These are phyloP conservation scores for Evernia prunastri DNA, from an alignment of 495 filamentous ascomycete species.

Conservation along the genomic window DNA sequence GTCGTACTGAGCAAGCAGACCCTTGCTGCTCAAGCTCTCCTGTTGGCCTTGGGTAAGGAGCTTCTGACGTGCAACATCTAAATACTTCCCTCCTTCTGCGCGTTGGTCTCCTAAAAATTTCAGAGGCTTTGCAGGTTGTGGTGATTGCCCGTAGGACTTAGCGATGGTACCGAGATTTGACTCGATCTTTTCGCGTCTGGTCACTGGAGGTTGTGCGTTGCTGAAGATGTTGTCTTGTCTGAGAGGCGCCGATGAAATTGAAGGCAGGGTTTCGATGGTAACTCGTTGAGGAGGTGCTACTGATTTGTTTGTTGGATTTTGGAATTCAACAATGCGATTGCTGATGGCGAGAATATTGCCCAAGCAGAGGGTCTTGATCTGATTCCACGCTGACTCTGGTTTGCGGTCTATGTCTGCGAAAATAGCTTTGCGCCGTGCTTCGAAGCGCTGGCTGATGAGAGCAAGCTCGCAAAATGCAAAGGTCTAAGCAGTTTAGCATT, in stretches of 20 bases:
- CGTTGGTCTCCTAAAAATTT: slow-evolving; percentile 15
- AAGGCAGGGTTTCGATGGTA: slow-evolving; percentile 41
- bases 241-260: slow-evolving; percentile 43
- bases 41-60: slow-evolving; percentile 42
- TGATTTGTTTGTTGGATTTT: slow-evolving; percentile 38
- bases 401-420: slow-evolving; percentile 85
- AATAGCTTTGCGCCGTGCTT: slow-evolving; percentile 69
- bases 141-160: slow-evolving; percentile 53
- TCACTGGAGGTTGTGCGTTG: slow-evolving; percentile 40
- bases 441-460: slow-evolving; percentile 65
- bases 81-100: slow-evolving; percentile 13
- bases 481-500: slow-evolving; percentile 38
- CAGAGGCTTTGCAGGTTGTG: slow-evolving; percentile 24
- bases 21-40: slow-evolving; percentile 36
- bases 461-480: slow-evolving; percentile 91
- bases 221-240: slow-evolving; percentile 55
- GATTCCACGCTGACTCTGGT: slow-evolving; percentile 71
- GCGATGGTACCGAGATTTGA: slow-evolving; percentile 48
- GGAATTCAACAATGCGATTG: slow-evolving; percentile 53
- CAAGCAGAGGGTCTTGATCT: slow-evolving; percentile 62
- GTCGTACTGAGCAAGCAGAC: slow-evolving; percentile 35
- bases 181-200: slow-evolving; percentile 45
- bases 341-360: slow-evolving; percentile 59
- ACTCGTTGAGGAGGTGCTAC: slow-evolving; percentile 30
- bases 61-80: slow-evolving; percentile 24